Evolutionary conservation across 2,329 filamentous ascomycete genomes (phyloP).

Genomic region (Mariannaea elegans): DNA sequence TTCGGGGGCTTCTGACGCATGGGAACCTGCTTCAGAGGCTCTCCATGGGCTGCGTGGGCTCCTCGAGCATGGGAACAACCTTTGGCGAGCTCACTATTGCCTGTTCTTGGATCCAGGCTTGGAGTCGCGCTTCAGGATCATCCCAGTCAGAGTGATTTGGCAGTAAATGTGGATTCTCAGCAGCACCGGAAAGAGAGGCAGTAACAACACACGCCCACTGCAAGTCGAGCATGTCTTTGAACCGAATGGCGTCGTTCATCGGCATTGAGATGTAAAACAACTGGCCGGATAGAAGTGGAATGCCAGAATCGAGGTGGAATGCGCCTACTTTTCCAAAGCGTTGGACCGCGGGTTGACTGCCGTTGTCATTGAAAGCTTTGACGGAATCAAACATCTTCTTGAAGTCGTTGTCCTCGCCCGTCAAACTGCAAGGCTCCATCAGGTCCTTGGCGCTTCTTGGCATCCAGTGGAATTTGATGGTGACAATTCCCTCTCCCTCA

Average conservation of each 20-base stretch:
- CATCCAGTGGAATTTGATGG: constrained; percentile 22
- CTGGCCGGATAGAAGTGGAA: neutral
- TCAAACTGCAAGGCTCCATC: neutral
- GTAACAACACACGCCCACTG: constrained; percentile 6
- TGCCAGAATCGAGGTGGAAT: neutral
- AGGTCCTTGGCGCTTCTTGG: neutral
- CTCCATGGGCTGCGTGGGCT: too few species aligned
- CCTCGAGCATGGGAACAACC: too few species aligned
- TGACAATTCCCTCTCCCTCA: neutral
- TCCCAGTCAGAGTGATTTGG: neutral
- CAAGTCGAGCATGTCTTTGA: neutral
- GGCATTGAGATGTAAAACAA: neutral
- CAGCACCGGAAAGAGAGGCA: constrained; percentile 1
- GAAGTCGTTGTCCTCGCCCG: neutral
- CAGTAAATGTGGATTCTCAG: neutral
- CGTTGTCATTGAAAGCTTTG: neutral
- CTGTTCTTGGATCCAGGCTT: neutral
- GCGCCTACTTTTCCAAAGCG: neutral
- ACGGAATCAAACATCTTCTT: neutral
- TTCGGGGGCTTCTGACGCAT: too few species aligned
- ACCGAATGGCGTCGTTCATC: neutral
- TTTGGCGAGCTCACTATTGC: too few species aligned
- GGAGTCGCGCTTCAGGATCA: neutral
- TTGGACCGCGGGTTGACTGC: neutral
- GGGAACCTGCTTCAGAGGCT: too few species aligned